Evolutionary conservation across 768 basidiomycete species (phyloP), one percentile per base, ranked within the genome.

Genomic region (Wakefieldia striispora): DNA sequence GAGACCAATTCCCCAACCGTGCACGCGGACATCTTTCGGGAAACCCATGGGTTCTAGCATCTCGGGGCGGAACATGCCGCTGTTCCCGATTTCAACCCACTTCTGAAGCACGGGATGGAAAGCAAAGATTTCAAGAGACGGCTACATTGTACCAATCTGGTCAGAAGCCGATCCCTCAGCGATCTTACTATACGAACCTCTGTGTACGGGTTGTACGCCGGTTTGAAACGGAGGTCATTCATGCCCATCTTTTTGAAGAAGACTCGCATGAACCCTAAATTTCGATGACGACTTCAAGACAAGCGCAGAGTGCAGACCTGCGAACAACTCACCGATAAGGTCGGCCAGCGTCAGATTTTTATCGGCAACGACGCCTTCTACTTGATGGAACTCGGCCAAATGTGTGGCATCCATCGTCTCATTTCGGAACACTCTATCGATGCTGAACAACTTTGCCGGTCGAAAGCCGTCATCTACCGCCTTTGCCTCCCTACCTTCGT

Each of bases 11-110:
- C 97, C 97, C 92, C 95, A 99, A 16, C 97, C 97, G 54, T 94
- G 91, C 21, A 97, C 95, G 21, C 94, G 86, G 11, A 98, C 93
- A 62, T 94, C 94, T 56, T 91, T 88, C 0, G 97, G 97, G 65
- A 98, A 85, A 27, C 97, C 97, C 95, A 98, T 97, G 7, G 97
- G 94, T 66, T 94, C 94, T 27, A 99, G 76, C 95, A 99, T 97
- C 68, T 99, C 97, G 4, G 97, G 97, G 29, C 97, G 83, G 84
- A 99, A 99, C 90, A 99, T 95, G 20, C 97, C 97, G 64, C 93
- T 95, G 72, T 98, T 98, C 31, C 95, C 95, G 27, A 98, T 92
- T 70, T 97, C 95, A 31, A 98, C 95, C 93, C 94, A 97, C 61
- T 89, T 88, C 67, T 89, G 77, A 34, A 98, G 80, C 70, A 86